A percentile compares a stretch with the other conserved stretches of the same genome.
Conservation (phyloP, 2,329 filamentous ascomycete species). For the Exserohilum rostratum region DNA sequence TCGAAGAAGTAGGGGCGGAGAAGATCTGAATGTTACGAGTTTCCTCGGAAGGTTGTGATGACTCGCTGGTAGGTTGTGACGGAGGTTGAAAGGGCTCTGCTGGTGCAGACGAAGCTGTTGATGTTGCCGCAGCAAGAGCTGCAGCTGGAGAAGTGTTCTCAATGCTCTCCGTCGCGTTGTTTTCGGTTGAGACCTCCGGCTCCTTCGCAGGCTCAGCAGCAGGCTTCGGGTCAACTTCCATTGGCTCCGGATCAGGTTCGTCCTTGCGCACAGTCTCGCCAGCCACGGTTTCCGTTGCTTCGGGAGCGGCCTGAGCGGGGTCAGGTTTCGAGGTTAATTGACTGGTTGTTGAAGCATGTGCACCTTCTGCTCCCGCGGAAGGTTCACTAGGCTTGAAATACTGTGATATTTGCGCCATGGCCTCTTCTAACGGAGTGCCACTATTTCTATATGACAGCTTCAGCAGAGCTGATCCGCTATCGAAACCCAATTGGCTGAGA, state of each 20-base stretch:
- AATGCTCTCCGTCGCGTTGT: slow-evolving; percentile 18
- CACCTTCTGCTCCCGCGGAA: slow-evolving; percentile 33
- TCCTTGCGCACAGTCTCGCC: slow-evolving; percentile 31
- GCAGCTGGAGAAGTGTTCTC: slow-evolving; percentile 28
- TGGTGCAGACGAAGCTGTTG: slow-evolving; percentile 24
- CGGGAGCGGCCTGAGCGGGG: slow-evolving; percentile 29
- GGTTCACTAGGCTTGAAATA: slow-evolving; percentile 66
- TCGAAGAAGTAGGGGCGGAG: slow-evolving; percentile 74
- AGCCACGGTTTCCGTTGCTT: slow-evolving; percentile 32
- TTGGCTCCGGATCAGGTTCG: slow-evolving; percentile 35
- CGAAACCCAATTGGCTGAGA: slow-evolving; percentile 83
- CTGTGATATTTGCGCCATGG: slow-evolving; percentile 78
- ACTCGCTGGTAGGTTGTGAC: neutral
- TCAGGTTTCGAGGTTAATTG: slow-evolving; percentile 35
- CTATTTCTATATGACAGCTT: slow-evolving; percentile 78
- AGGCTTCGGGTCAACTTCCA: slow-evolving; percentile 39
- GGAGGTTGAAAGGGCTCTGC: slow-evolving; percentile 10
- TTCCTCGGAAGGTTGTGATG: slow-evolving; percentile 21
- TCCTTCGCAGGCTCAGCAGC: slow-evolving; percentile 15
- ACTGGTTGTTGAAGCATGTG: slow-evolving; percentile 35
- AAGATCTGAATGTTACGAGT: slow-evolving; percentile 71
- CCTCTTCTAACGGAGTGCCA: slow-evolving; percentile 79
- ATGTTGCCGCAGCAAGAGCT: slow-evolving; percentile 29
- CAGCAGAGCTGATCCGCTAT: slow-evolving; percentile 79
- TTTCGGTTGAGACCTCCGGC: slow-evolving; percentile 21